Evolutionary conservation across 1,284 basidiomycete species (phyloP), one percentile per base, ranked within the genome.

Genomic region (Austroboletus olivaceoglutinosus): DNA sequence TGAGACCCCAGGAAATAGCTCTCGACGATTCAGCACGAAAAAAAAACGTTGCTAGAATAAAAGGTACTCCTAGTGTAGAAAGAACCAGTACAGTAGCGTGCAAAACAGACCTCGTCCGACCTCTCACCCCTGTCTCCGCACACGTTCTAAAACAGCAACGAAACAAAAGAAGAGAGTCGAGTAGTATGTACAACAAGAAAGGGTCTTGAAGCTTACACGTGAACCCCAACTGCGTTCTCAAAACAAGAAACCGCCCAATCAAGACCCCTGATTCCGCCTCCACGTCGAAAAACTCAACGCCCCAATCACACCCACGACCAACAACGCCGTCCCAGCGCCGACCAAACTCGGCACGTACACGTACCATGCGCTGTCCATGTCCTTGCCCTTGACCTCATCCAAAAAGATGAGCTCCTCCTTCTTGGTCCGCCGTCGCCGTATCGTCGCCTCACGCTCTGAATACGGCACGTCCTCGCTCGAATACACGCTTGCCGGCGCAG

Each of bases 231-330:
- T 22, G 19, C 19, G 12, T 38, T 38, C 33, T 34, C 16, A 9
- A n/a, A 18, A 8, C 8, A 18, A 5, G 8, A 34, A 34, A 9
- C 18, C 4, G 18, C n/a, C n/a, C 34, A 18, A 34, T 70, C 63
- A 81, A 57, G 79, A 81, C 10, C 77, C 75, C 59, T 85, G 83
- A 59, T 77, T 83, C 54, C 85, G 81, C 67, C 86, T 78, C 70
- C 87, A 89, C 67, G 84, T 85, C 30, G 86, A 86, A 59, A 90
- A 80, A 53, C 86, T 86, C 57, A 90, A 66, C 4, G 81, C 85
- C 2, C 85, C 83, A 34, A 86, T 79, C 45, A 90, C 82, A 0
- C 87, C 88, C 15, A 90, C 85, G 15, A 89, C 83, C 38, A 90
- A 73, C 54, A 90, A 62, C 40, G 88, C 87, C 18, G 87, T 89